These are phyloP conservation scores for Clonostachys rhizophaga DNA, from an alignment of 2,329 filamentous ascomycete genomes.

Conservation along the genomic window DNA sequence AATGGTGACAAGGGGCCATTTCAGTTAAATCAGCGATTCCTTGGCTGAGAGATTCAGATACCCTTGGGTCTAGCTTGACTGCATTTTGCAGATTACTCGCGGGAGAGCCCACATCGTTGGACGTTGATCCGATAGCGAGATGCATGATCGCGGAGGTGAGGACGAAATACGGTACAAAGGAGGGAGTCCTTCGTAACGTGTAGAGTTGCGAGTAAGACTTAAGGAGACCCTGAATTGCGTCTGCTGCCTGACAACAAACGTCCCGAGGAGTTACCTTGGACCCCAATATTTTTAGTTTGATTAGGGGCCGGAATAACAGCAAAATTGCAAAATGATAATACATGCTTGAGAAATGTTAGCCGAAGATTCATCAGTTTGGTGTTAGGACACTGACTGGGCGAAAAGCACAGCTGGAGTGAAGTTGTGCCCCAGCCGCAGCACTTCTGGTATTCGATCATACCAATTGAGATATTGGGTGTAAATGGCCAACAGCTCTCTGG, in stretches of 20 bases:
- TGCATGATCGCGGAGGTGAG: constrained; percentile 58
- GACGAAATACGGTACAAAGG: constrained; percentile 59
- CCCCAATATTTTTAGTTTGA: constrained; percentile 58
- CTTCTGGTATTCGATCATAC: constrained; percentile 64
- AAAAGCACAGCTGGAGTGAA: constrained; percentile 71
- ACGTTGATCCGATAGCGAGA: constrained; percentile 43
- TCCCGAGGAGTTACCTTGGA: constrained; percentile 60
- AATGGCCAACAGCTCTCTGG: constrained; percentile 55
- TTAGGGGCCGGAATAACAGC: constrained; percentile 69
- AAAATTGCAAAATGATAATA: constrained; percentile 68
- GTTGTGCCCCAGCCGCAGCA: constrained; percentile 60
- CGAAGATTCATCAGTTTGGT: not conserved
- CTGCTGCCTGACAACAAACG: constrained; percentile 58
- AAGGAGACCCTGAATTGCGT: constrained; percentile 52
- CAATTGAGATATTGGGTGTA: constrained; percentile 68
- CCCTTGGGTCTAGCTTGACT: constrained; percentile 28
- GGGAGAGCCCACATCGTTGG: constrained; percentile 3
- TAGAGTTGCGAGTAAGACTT: constrained; percentile 55
- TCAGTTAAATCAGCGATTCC: constrained; percentile 54
- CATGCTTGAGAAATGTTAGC: constrained; percentile 40
- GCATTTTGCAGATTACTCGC: constrained; percentile 22
- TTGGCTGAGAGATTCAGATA: constrained; percentile 40
- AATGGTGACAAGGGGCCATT: constrained; percentile 58
- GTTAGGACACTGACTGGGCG: constrained; percentile 56
- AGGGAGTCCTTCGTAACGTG: constrained; percentile 52